Evolutionary conservation across 139 green algal genomes (phyloP).

Genomic region (Coelastrella sp.): DNA sequence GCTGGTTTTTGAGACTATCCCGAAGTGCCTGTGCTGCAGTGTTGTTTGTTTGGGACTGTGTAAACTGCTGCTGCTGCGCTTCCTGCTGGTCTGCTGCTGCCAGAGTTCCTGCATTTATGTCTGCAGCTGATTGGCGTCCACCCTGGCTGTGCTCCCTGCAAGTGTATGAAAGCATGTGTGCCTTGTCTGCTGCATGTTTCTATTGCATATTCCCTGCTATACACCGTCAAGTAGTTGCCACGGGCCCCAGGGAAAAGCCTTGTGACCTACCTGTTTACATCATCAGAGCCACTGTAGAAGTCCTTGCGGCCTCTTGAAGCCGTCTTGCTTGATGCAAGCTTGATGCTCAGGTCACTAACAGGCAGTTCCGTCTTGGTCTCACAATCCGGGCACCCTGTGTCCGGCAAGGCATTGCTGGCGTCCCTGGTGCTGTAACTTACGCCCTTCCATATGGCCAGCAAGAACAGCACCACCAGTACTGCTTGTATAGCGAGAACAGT

Average conservation of each 20-base stretch:
- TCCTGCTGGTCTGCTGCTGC: slow-evolving; percentile 15
- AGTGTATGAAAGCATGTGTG: too few species aligned
- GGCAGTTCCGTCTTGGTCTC: not conserved
- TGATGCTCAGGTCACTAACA: slow-evolving; percentile 22
- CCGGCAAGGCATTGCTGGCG: not conserved
- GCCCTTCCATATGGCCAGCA: not conserved
- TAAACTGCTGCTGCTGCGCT: not conserved
- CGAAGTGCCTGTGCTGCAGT: too few species aligned
- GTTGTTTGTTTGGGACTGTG: too few species aligned
- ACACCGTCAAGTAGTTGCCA: too few species aligned
- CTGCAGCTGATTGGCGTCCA: not conserved
- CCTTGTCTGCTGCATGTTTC: too few species aligned
- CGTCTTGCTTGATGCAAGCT: not conserved
- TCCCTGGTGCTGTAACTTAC: not conserved
- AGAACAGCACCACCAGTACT: not conserved
- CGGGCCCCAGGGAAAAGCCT: too few species aligned
- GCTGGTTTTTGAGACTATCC: not conserved
- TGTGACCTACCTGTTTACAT: not conserved
- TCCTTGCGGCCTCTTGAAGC: not conserved
- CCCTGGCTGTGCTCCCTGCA: not conserved
- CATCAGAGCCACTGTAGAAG: slow-evolving; percentile 3
- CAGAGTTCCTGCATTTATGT: not conserved
- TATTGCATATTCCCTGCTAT: too few species aligned
- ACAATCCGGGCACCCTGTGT: not conserved
- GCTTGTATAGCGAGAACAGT: not conserved